A percentile compares a stretch with the other conserved stretches of the same genome.
phyloP scores from a whole-genome alignment of 371 early-diverging fungal species.

The Rhizomucor pusillus region DNA sequence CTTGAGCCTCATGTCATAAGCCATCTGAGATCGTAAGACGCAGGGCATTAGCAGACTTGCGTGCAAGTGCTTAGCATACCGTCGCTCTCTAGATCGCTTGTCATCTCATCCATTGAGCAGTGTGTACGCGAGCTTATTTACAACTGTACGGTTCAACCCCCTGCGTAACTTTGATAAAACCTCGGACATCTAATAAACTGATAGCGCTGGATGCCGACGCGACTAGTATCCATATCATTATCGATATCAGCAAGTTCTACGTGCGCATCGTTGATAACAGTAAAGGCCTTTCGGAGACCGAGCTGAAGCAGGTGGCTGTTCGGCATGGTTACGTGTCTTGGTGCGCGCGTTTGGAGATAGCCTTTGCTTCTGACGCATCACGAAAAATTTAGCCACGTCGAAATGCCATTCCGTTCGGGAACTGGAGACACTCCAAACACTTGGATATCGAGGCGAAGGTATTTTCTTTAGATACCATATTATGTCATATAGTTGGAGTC shows the following conservation, averaged over 20 bases:
- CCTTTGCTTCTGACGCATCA: background rate
- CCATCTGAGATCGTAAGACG: slow-evolving; percentile 29
- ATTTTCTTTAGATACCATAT: background rate
- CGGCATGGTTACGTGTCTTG: slow-evolving; percentile 47
- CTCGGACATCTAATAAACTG: background rate
- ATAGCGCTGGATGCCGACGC: slow-evolving; percentile 64
- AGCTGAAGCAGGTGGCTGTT: slow-evolving; percentile 47
- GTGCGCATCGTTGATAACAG: slow-evolving; percentile 69
- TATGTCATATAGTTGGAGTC: background rate
- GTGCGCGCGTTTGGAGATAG: background rate
- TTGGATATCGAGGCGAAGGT: slow-evolving; percentile 79
- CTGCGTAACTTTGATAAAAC: background rate
- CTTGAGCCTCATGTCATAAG: slow-evolving; percentile 13
- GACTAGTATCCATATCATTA: slow-evolving; percentile 40
- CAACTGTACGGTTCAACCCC: slow-evolving; percentile 38
- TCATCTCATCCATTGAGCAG: slow-evolving; percentile 48
- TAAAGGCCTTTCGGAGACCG: slow-evolving; percentile 46
- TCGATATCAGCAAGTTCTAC: slow-evolving; percentile 43
- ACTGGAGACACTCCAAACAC: slow-evolving; percentile 40
- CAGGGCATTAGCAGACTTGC: background rate
- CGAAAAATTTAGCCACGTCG: slow-evolving; percentile 44
- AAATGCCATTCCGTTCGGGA: slow-evolving; percentile 49
- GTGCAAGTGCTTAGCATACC: background rate
- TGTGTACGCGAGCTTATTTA: slow-evolving; percentile 61
- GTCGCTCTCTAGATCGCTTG: slow-evolving; percentile 32